Conservation (phyloP, 495 filamentous ascomycete species). For the Echria macrotheca region DNA sequence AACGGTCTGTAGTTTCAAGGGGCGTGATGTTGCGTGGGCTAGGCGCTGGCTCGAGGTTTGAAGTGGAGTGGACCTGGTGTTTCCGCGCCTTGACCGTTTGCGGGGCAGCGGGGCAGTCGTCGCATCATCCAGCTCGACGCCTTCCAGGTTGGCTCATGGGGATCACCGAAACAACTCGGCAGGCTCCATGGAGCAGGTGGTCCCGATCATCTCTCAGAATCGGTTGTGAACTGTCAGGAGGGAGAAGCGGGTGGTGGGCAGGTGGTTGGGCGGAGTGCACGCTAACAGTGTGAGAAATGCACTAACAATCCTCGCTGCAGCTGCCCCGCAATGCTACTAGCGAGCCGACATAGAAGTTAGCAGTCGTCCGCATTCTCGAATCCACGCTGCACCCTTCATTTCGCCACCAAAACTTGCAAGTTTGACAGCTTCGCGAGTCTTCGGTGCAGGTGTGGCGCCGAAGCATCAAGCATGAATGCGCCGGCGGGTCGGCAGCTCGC, state of each 20-base stretch:
- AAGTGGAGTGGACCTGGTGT: conserved; percentile 6
- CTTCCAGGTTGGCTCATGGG: conserved; percentile 7
- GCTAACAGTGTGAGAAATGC: too few relatives aligned
- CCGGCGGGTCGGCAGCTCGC: conserved; percentile 25
- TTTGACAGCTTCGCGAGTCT: too few relatives aligned
- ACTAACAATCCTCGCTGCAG: too few relatives aligned
- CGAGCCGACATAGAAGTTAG: too few relatives aligned
- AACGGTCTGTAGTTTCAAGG: conserved; percentile 15
- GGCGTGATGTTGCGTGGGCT: neutral
- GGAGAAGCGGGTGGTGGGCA: too few relatives aligned
- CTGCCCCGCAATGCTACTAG: too few relatives aligned
- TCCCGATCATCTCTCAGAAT: neutral
- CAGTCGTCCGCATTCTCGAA: too few relatives aligned
- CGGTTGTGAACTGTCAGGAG: too few relatives aligned
- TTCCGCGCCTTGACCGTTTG: conserved; percentile 10
- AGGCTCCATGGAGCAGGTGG: neutral
- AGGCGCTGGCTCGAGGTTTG: neutral
- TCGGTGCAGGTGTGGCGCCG: neutral
- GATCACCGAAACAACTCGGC: conserved; percentile 13
- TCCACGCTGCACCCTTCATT: too few relatives aligned
- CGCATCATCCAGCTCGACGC: conserved; percentile 6
- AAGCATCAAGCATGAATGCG: too few relatives aligned
- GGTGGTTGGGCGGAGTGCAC: too few relatives aligned
- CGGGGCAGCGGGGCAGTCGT: conserved; percentile 9
- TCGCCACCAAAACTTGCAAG: too few relatives aligned